These are phyloP conservation scores for Penicillium sp. DNA, from an alignment of 2,329 filamentous ascomycete species.

Conservation along the genomic window DNA sequence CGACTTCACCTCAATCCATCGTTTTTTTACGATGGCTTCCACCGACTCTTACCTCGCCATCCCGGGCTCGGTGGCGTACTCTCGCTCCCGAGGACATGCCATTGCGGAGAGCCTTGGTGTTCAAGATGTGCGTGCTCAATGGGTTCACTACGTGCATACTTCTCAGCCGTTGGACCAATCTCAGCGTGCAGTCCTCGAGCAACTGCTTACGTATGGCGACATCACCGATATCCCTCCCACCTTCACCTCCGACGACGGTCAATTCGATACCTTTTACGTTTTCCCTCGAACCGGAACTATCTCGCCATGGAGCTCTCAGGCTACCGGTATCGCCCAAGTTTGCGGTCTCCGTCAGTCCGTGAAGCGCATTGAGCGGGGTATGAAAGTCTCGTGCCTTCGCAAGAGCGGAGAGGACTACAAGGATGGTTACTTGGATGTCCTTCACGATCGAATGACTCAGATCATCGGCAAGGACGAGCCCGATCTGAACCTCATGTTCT, in stretches of 20 bases:
- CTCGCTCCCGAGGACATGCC: conserved; percentile 47
- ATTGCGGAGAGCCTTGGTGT: conserved; percentile 48
- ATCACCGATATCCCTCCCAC: conserved; percentile 50
- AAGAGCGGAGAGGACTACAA: conserved; percentile 59
- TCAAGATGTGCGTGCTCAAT: conserved; percentile 49
- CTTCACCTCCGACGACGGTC: conserved; percentile 51
- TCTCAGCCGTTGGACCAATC: conserved; percentile 50
- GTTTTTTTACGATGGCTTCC: conserved; percentile 36
- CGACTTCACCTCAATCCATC: conserved; percentile 11
- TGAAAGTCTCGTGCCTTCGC: conserved; percentile 68
- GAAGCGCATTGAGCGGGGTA: conserved; percentile 82
- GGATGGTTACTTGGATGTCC: conserved; percentile 62
- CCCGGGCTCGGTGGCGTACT: conserved; percentile 48
- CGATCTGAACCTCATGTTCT: conserved; percentile 75
- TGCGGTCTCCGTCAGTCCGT: conserved; percentile 75
- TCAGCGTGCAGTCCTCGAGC: conserved; percentile 57
- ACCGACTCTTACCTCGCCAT: conserved; percentile 40
- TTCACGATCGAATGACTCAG: conserved; percentile 97
- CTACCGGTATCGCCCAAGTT: conserved; percentile 89
- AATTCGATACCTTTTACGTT: conserved; percentile 67
- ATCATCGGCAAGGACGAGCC: conserved; percentile 68
- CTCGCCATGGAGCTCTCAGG: conserved; percentile 97
- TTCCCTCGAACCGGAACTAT: conserved; percentile 78
- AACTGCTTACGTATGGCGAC: conserved; percentile 64
- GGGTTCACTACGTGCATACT: conserved; percentile 67